Evolutionary conservation across 306 rosid genomes (phyloP), one percentile per base, ranked within the genome.

Genomic region (Astragalus membranaceus): DNA sequence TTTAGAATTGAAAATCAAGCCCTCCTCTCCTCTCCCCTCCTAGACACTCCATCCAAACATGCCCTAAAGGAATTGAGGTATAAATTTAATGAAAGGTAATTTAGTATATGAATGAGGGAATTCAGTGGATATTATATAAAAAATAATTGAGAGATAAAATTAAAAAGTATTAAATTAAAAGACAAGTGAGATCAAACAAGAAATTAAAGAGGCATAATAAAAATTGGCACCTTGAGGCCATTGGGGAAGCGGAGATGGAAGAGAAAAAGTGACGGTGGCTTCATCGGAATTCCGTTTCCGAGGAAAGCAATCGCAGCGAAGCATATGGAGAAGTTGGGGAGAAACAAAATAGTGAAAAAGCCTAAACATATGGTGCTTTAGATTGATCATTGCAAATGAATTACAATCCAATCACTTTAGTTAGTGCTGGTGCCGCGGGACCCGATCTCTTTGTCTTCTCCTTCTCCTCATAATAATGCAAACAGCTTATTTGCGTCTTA

Each of bases 191-290:
- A 26, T 26, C 3, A 26, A 26, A 26, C 30, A 26, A 26, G 30
- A 26, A 26, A 26, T 2, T 26, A 3, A 26, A 3, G 30, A 26
- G 4, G 30, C 30, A 26, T 26, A 26, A 26, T 3, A 26, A 26
- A 26, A 44, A 11, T 44, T 44, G 5, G 53, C 46, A 64, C 96
- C 94, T 76, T 55, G 78, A 59, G 98, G 95, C 96, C 98, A 92
- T 55, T 53, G 67, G 2, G 92, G 89, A 61, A 83, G 69, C 3
- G 89, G 77, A 69, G 83, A 63, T 17, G 92, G 88, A 59, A 88
- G 85, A 56, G 87, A 86, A 78, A 83, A 91, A 33, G 60, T 53
- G 30, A 52, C 10, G 51, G 9, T 15, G 23, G 57, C 2, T 3
- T 5, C 5, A 7, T 37, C 46, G 56, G 67, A 1, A 23, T 64